Percentiles rank a stretch among this genome's conserved stretches.
phyloP scores from a whole-genome alignment of 306 rosid species.

The Hippophae rhamnoides region DNA sequence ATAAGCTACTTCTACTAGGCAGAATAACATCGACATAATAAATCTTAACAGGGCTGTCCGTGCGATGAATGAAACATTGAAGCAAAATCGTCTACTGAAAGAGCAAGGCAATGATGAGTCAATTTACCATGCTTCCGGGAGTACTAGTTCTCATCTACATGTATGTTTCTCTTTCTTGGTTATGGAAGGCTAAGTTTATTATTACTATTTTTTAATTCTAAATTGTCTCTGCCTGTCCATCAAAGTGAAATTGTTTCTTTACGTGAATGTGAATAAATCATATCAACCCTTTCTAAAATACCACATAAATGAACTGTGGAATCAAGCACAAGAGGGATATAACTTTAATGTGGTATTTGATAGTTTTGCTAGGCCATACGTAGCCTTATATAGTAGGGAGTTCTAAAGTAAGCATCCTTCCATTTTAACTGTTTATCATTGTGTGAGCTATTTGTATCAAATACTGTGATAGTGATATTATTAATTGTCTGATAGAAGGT shows the following conservation, averaged over 20 bases:
- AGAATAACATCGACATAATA: slow-evolving; percentile 20
- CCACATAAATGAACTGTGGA: no score
- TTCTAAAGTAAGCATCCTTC: background rate
- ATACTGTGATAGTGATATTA: slow-evolving; percentile 31
- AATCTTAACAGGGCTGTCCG: slow-evolving; percentile 73
- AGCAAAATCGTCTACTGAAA: slow-evolving; percentile 83
- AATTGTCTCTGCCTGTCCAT: background rate
- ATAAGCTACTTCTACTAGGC: background rate
- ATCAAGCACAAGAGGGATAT: no score
- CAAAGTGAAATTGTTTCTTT: background rate
- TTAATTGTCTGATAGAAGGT: slow-evolving; percentile 23
- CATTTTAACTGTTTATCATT: slow-evolving; percentile 18
- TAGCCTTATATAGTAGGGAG: no score
- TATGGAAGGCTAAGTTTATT: background rate
- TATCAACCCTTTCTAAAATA: no score
- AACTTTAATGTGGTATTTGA: no score
- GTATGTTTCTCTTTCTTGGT: slow-evolving; percentile 27
- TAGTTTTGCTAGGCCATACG: no score
- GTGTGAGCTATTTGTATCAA: slow-evolving; percentile 21
- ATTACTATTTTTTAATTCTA: background rate
- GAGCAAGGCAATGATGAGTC: slow-evolving; percentile 58
- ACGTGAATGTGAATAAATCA: background rate
- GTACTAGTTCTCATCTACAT: slow-evolving; percentile 32
- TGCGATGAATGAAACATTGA: slow-evolving; percentile 93
- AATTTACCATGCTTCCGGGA: slow-evolving; percentile 39